Evolutionary conservation across 768 basidiomycete genomes (phyloP).

Genomic region (Pluteus cervinus): DNA sequence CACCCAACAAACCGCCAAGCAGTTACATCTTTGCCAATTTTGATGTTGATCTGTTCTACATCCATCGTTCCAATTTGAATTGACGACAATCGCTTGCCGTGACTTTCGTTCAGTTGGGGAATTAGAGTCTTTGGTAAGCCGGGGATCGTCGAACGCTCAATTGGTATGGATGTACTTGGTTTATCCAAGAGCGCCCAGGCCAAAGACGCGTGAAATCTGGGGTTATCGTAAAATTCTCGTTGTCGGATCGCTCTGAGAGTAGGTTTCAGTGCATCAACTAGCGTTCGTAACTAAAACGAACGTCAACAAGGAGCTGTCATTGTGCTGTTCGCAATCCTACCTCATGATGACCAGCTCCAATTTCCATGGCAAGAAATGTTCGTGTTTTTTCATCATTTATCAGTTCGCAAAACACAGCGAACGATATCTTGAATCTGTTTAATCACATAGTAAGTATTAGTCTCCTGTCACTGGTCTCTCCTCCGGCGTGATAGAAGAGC

Average conservation of each 20-base stretch:
- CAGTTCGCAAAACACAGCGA: constrained; percentile 64
- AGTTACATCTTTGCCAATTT: constrained; percentile 63
- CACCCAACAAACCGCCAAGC: constrained; percentile 36
- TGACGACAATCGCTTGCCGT: constrained; percentile 35
- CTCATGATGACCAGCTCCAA: constrained; percentile 79
- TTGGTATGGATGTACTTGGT: constrained; percentile 8
- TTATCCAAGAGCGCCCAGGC: constrained; percentile 74
- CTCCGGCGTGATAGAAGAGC: no score
- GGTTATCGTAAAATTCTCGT: constrained; percentile 71
- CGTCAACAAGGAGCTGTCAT: constrained; percentile 5
- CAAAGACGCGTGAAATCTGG: constrained; percentile 85
- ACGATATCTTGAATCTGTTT: constrained; percentile 65
- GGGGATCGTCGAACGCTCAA: constrained; percentile 41
- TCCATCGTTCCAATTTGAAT: constrained; percentile 43
- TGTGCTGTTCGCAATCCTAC: constrained; percentile 29
- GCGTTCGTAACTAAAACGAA: constrained; percentile 46
- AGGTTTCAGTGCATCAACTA: constrained; percentile 54
- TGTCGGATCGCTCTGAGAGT: constrained; percentile 58
- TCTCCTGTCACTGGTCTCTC: no score
- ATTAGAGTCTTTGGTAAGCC: constrained; percentile 45
- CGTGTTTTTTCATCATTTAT: constrained; percentile 78
- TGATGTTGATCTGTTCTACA: constrained; percentile 49
- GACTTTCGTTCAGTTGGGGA: constrained; percentile 40
- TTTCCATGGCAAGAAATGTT: constrained; percentile 73
- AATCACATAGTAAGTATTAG: not conserved